A percentile compares a stretch with the other conserved stretches of the same genome.
Conservation (phyloP, 2,329 filamentous ascomycete genomes). For the Xylaria sp. region DNA sequence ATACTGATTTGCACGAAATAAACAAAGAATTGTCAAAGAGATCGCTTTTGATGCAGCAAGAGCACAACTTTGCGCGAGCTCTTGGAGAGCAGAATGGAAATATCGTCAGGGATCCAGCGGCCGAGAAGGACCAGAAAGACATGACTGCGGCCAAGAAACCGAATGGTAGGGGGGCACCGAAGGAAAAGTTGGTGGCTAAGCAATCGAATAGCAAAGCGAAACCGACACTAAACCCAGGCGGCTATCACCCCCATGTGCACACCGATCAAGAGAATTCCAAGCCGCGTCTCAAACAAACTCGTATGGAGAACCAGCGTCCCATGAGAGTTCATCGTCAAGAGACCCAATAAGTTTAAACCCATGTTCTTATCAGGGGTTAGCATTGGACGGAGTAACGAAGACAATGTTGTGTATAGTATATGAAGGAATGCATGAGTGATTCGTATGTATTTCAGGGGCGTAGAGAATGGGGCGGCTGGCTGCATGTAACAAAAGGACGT, state of each 20-base stretch:
- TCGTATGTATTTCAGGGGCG: slow-evolving; percentile 17
- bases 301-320: slow-evolving; percentile 26
- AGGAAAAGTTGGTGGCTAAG: slow-evolving; percentile 20
- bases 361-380: slow-evolving; percentile 1
- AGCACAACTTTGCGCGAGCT: slow-evolving; percentile 15
- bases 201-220: slow-evolving; percentile 22
- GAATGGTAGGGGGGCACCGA: slow-evolving; percentile 21
- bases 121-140: slow-evolving; percentile 22
- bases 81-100: slow-evolving; percentile 25
- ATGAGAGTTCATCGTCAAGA: slow-evolving; percentile 17
- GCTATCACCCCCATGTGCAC: slow-evolving; percentile 7
- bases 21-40: slow-evolving; percentile 30
- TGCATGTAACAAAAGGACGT: slow-evolving; percentile 12
- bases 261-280: slow-evolving; percentile 28
- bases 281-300: slow-evolving; percentile 24
- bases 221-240: slow-evolving; percentile 7
- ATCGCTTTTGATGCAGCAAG: slow-evolving; percentile 20
- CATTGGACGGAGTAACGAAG: slow-evolving; percentile 14
- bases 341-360: background rate
- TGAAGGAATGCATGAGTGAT: slow-evolving; percentile 15
- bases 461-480: slow-evolving; percentile 13
- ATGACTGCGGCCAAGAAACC: slow-evolving; percentile 13
- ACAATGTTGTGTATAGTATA: slow-evolving; percentile 36
- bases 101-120: slow-evolving; percentile 8
- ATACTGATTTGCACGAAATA: slow-evolving; percentile 59